phyloP scores from a whole-genome alignment of 78 protist species.

The Dictyostelium brefeldianum region DNA sequence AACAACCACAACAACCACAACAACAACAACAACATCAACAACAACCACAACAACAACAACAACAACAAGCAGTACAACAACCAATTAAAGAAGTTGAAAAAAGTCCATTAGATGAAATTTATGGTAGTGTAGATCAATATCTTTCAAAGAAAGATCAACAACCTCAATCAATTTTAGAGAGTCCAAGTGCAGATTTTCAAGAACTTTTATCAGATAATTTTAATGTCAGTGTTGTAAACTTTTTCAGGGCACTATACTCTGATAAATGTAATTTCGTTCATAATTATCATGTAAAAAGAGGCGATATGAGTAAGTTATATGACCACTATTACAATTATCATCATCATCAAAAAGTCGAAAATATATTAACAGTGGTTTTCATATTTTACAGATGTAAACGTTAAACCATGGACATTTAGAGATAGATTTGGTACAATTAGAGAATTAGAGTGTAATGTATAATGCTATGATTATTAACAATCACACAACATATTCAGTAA shows the following conservation, averaged over 20 bases:
- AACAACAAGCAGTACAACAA: not conserved
- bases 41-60: not conserved
- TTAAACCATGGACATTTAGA: constrained; percentile 49
- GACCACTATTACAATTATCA: too few relatives aligned
- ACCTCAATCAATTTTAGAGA: constrained; percentile 64
- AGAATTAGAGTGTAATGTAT: constrained; percentile 53
- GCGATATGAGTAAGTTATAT: constrained; percentile 17
- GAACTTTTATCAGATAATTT: constrained; percentile 61
- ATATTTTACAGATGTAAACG: constrained; percentile 5
- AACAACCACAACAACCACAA: not conserved
- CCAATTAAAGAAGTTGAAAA: constrained; percentile 30
- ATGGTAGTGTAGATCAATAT: constrained; percentile 49
- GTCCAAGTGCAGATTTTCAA: constrained; percentile 66
- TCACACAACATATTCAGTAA: too few relatives aligned
- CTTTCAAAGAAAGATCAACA: constrained; percentile 22
- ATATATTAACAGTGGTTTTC: not conserved
- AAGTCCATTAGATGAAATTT: constrained; percentile 56
- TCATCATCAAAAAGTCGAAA: not conserved
- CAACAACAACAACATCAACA: not conserved
- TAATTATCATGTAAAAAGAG: constrained; percentile 61
- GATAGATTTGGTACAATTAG: constrained; percentile 72
- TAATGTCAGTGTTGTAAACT: constrained; percentile 55
- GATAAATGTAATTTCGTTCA: constrained; percentile 69
- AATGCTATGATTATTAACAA: not conserved
- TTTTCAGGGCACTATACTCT: constrained; percentile 58